A percentile compares a stretch with the other conserved stretches of the same genome.
phyloP scores from a whole-genome alignment of 2,329 filamentous ascomycete genomes.

The Fusarium tricinctum region DNA sequence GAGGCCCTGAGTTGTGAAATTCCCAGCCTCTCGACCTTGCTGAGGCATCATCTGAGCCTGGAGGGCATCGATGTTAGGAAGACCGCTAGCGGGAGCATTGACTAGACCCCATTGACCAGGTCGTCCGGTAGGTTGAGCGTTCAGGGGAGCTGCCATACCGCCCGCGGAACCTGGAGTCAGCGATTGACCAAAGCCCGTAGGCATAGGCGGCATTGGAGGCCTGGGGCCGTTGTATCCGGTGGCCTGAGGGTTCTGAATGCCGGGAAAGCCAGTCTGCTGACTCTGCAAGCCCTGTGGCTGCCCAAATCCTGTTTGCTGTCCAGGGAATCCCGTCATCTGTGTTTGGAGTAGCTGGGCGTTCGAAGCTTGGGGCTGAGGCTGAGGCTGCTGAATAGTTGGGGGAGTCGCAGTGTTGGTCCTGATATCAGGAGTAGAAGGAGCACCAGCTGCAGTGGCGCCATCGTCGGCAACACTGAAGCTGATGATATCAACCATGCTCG shows the following conservation, averaged over 20 bases:
- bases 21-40: constrained; percentile 85
- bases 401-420: constrained; percentile 64
- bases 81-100: constrained; percentile 87
- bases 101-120: constrained; percentile 99
- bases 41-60: constrained; percentile 98
- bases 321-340: constrained; percentile 78
- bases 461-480: constrained; percentile 92
- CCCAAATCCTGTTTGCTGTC: constrained; percentile 70
- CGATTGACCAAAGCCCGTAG: constrained; percentile 67
- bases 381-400: constrained; percentile 75
- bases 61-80: constrained; percentile 94
- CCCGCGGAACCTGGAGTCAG: constrained; percentile 69
- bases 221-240: constrained; percentile 87
- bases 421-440: constrained; percentile 75
- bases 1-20: constrained; percentile 87
- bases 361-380: constrained; percentile 80
- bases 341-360: constrained; percentile 75
- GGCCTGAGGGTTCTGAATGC: constrained; percentile 74
- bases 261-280: constrained; percentile 79
- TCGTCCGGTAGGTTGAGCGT: constrained; percentile 92
- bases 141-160: constrained; percentile 78
- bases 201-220: constrained; percentile 89
- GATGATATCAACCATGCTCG: constrained; percentile 99
- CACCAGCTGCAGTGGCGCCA: constrained; percentile 62
- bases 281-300: constrained; percentile 72